Evolutionary conservation across 1,284 basidiomycete species (phyloP), one percentile per base, ranked within the genome.

Genomic region (Chalciporus sp.): DNA sequence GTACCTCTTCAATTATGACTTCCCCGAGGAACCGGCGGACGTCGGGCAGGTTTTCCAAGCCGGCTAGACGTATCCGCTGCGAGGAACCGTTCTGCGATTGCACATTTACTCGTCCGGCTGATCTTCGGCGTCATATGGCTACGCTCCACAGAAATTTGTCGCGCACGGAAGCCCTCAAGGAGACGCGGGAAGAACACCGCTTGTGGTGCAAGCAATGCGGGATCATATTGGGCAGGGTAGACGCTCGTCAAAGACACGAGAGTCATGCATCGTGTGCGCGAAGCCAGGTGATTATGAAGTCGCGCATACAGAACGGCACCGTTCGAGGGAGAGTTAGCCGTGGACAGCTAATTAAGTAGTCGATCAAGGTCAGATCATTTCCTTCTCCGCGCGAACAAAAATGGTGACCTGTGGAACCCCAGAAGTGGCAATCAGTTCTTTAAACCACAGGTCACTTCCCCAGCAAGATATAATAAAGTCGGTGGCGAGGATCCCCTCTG

Each of bases 241-340:
- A 51, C 17, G 49, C 49, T 26, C 49, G 49, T 12, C 42, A 44
- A 23, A 42, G 49, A 27, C 49, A 51, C 27, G 49, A 51, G 28
- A 44, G 12, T 37, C 41, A 44, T 39, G 35, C 27, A 27, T 44
- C 49, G 12, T 51, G 49, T n/a, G 17, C 28, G 14, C 42, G 49
- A 29, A 51, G 42, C 20, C 42, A 23, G 26, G 27, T 27, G 19
- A 51, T 51, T 42, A 44, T 27, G 35, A 42, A 44, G 27, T 20
- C 49, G 4, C 41, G 42, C 26, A 20, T 17, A 44, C 20, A 35
- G n/a, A 51, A 51, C 28, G 49, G 42, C n/a, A 51, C 49, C 28
- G 11, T 51, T 44, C 26, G 20, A 7, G 49, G 49, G 5, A 49
- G 47, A 41, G 17, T 40, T 5, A 28, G 47, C 7, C 27, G 47